Evolutionary conservation across 345 rosid species (phyloP), one percentile per base, ranked within the genome.

Genomic region (Bruguiera gymnorhiza): DNA sequence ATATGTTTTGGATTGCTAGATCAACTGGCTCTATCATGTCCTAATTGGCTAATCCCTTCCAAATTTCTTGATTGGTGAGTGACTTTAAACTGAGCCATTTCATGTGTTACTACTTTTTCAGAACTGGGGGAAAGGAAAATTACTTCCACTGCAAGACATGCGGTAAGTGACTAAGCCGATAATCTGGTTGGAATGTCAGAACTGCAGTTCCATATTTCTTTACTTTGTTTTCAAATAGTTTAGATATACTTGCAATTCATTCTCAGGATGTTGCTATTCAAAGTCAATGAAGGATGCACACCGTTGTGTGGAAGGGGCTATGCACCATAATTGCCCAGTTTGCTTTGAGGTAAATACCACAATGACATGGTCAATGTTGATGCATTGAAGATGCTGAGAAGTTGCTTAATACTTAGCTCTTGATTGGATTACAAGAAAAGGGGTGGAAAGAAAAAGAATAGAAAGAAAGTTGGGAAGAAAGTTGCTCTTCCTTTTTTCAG

Each of bases 271-370:
- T 59, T 88, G 93, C 76, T 86, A 86, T 71, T 80, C 90, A 1
- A 84, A 65, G 69, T 46, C 32, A 16, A 82, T 85, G 87, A 83
- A 69, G 67, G 87, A 85, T 77, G 74, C 75, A 30, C 93, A 88
- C 70, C 68, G 65, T 32, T 88, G 90, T 10, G 84, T 88, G 50
- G 90, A 88, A 74, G 79, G 85, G 72, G 93, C 90, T 76, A 88
- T 88, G 93, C 90, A 88, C 76, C 89, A 86, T 70, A 81, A 88
- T 63, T 88, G 93, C 82, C 90, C 93, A 31, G 80, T 88, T 73
- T 88, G 93, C 76, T 85, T 88, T 18, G 93, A 88, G 93, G 93
- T 88, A 79, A 71, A 15, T 32, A 60, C 39, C 63, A 19, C 71
- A 62, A 21, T 30, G 18, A 56, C 2, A 9, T 8, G 55, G 31